phyloP scores from a whole-genome alignment of 768 basidiomycete genomes.

The Kwoniella botswanensis region DNA sequence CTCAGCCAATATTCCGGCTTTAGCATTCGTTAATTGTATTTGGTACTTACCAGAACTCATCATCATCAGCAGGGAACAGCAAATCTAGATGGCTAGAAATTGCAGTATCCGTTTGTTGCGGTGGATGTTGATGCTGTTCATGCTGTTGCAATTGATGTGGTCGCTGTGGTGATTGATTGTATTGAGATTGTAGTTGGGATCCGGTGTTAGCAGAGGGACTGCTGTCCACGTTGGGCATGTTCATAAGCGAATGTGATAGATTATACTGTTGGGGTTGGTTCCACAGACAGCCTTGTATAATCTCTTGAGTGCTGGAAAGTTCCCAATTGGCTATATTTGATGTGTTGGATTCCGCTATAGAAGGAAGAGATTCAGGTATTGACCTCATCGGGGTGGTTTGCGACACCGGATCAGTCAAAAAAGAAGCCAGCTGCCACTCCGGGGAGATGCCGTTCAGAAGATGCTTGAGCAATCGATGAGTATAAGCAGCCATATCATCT shows the following conservation, averaged over 20 bases:
- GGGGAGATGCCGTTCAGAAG: conserved; percentile 12
- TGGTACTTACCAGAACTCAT: conserved; percentile 18
- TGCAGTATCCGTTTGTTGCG: background rate
- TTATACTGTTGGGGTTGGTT: background rate
- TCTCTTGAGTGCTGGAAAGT: conserved; percentile 11
- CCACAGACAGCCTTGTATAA: conserved; percentile 18
- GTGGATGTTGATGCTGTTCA: background rate
- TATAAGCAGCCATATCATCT: conserved; percentile 25
- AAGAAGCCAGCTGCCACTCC: conserved; percentile 6
- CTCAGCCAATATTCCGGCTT: background rate
- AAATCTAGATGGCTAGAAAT: background rate
- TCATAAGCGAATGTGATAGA: background rate
- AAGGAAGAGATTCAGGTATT: background rate
- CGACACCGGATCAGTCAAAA: background rate
- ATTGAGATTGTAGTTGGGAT: too few relatives aligned
- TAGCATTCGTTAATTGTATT: too few relatives aligned
- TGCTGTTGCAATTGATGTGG: background rate
- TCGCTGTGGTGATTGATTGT: background rate
- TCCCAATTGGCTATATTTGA: background rate
- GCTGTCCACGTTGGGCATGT: background rate
- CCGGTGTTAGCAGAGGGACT: too few relatives aligned
- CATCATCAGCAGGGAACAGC: conserved; percentile 20
- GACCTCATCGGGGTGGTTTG: background rate
- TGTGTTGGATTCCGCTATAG: background rate
- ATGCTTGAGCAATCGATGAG: conserved; percentile 22